Base-by-base conservation (phyloP, 495 filamentous ascomycete genomes). In the Jackrogersella minutella region DNA sequence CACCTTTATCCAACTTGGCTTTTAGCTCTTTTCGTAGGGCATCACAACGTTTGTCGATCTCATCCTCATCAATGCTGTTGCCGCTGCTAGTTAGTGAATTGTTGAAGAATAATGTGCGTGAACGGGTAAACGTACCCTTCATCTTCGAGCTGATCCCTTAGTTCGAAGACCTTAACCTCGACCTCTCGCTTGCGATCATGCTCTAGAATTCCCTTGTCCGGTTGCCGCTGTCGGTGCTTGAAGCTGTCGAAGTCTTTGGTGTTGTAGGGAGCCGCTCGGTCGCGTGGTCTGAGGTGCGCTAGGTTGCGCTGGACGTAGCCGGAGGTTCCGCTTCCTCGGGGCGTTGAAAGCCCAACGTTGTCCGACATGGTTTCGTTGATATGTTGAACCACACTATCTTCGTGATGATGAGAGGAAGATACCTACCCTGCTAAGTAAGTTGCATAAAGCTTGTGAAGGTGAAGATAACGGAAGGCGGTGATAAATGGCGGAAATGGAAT, bases 251-350 rank as follows among this genome's bases (percentile, higher is more conserved):
- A 77, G 75, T 88, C 85, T 73, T 88, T 89, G 26, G 79, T 80
- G 62, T 47, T 64, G 79, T 93, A 93, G 0, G 87, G 85, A 3
- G 85, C 82, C 13, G 65, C 79, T 39, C 78, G 76, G 70, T 89
- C 86, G 79, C 93, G 93, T 9, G 90, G 92, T 67, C 84, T 88
- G 53, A 96, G 86, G 80, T 95, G 88, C 6, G 96, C 94, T 59
- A 88, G 85, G 80, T 98, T 99, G 73, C 91, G 91, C 74, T 97
- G 94, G 53, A 99, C 93, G 80, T 97, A 98, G 73, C 96, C 96
- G 3, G 92, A 97, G 62, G 96, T 99, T 57, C 95, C 95, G 69
- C 88, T 93, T 58, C 96, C 96, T 64, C 96, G 91, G 5, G 96
- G 96, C 17, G 96, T 99, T 52, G 90, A 84, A 73, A 99, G 93